phyloP scores from a whole-genome alignment of 2,329 filamentous ascomycete species.

The Pseudogymnoascus sp. region DNA sequence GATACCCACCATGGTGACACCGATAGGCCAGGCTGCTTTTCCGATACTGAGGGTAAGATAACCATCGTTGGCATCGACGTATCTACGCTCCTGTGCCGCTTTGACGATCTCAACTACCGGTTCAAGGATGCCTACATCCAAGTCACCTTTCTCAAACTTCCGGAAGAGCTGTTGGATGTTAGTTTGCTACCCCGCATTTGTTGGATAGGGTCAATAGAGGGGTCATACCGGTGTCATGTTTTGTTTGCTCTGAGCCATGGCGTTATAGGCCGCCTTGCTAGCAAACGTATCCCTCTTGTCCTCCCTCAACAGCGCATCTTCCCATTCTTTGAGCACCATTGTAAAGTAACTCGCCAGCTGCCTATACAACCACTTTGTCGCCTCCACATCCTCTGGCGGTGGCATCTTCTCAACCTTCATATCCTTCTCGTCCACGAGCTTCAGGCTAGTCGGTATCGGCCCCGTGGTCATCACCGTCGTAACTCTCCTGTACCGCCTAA shows the following conservation, averaged over 20 bases:
- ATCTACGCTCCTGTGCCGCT: conserved; percentile 80
- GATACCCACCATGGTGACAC: conserved; percentile 99
- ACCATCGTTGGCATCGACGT: conserved; percentile 93
- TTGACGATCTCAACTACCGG: conserved; percentile 88
- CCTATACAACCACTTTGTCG: conserved; percentile 65
- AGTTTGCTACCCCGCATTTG: background rate
- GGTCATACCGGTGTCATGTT: conserved; percentile 67
- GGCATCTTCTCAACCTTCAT: conserved; percentile 70
- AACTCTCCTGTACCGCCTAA: conserved; percentile 64
- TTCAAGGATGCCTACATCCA: conserved; percentile 71
- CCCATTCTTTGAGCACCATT: conserved; percentile 88
- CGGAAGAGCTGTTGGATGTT: conserved; percentile 57
- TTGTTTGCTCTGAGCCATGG: conserved; percentile 79
- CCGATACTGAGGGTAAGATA: conserved; percentile 90
- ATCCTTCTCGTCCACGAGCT: conserved; percentile 72
- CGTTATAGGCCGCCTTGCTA: conserved; percentile 72
- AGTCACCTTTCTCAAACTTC: conserved; percentile 72
- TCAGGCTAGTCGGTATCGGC: conserved; percentile 79
- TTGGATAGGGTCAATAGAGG: background rate
- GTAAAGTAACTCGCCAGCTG: conserved; percentile 94
- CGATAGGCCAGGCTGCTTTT: conserved; percentile 97
- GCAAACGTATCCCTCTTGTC: conserved; percentile 58
- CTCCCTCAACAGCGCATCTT: conserved; percentile 64
- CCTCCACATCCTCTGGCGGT: conserved; percentile 53
- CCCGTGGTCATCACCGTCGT: conserved; percentile 56